Evolutionary conservation across 371 early-diverging fungal species (phyloP).

Genomic region (Polyrhizophydium stewartii): DNA sequence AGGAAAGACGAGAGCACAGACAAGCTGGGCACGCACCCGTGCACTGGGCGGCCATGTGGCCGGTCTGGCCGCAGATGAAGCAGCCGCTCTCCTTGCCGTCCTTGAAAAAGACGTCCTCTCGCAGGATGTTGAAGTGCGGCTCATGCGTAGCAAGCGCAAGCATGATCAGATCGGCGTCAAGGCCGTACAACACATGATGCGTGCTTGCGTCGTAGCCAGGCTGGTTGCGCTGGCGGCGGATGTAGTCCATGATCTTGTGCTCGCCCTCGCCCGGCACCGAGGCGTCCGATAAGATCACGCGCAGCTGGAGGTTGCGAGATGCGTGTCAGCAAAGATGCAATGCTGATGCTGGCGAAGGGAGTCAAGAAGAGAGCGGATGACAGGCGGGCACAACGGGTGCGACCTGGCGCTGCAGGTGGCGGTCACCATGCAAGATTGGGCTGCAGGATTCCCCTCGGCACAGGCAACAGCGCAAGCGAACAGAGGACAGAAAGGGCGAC

Average conservation of each 20-base stretch:
- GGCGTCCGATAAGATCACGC: constrained; percentile 93
- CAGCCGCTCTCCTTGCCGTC: constrained; percentile 62
- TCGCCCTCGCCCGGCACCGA: constrained; percentile 99
- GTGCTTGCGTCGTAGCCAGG: constrained; percentile 87
- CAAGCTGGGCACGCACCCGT: constrained; percentile 38
- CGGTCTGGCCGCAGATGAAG: constrained; percentile 76
- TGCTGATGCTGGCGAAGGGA: constrained; percentile 3
- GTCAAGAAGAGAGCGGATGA: too few species aligned
- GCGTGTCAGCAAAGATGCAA: background rate
- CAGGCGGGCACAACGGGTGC: too few species aligned
- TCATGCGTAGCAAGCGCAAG: constrained; percentile 97
- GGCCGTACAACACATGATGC: constrained; percentile 92
- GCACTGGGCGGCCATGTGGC: constrained; percentile 79
- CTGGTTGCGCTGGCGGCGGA: constrained; percentile 78
- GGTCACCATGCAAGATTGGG: too few species aligned
- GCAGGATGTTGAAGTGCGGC: constrained; percentile 92
- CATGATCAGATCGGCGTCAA: constrained; percentile 99
- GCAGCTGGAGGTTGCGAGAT: constrained; percentile 58
- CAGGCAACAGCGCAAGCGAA: background rate
- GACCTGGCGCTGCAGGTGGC: too few species aligned
- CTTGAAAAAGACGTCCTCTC: constrained; percentile 92
- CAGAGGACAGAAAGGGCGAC: too few species aligned
- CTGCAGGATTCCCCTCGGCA: too few species aligned
- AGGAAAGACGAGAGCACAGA: too few species aligned
- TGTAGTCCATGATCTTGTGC: constrained; percentile 99